phyloP scores from a whole-genome alignment of 768 basidiomycete species.

The Mycena rosella region DNA sequence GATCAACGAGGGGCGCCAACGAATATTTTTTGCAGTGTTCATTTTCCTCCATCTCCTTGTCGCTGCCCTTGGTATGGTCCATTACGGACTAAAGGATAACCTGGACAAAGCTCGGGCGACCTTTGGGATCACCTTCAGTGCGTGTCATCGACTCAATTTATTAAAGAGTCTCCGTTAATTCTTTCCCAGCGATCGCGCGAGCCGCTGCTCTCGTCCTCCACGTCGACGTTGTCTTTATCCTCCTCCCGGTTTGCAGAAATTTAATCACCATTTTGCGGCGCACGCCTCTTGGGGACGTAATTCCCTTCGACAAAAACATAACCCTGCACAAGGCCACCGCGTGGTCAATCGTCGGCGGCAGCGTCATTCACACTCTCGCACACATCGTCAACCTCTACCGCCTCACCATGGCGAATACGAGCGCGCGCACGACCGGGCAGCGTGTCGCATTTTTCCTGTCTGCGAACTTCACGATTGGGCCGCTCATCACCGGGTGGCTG shows the following conservation, averaged over 20 bases:
- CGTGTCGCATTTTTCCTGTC: constrained; percentile 77
- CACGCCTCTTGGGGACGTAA: constrained; percentile 86
- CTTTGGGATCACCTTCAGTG: constrained; percentile 73
- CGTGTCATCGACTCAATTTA: neutral
- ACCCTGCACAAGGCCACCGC: constrained; percentile 91
- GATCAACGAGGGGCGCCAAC: constrained; percentile 75
- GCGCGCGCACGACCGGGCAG: constrained; percentile 65
- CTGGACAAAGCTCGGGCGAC: constrained; percentile 62
- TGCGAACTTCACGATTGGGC: constrained; percentile 87
- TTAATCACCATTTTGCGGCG: constrained; percentile 91
- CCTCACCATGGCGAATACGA: constrained; percentile 68
- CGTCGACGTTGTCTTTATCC: constrained; percentile 92
- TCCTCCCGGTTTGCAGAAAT: constrained; percentile 95
- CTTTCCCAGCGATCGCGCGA: constrained; percentile 80
- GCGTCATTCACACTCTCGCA: constrained; percentile 80
- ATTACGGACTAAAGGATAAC: constrained; percentile 75
- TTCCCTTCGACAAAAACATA: constrained; percentile 95
- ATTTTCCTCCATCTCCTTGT: constrained; percentile 72
- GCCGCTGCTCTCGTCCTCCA: constrained; percentile 91
- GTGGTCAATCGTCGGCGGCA: constrained; percentile 89
- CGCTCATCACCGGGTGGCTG: constrained; percentile 89
- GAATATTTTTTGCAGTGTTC: constrained; percentile 71
- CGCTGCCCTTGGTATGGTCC: constrained; percentile 65
- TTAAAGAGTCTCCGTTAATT: neutral
- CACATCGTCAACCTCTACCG: constrained; percentile 90